Evolutionary conservation across 768 basidiomycete species (phyloP).

Genomic region (Boletus pseudo-olivaceus): DNA sequence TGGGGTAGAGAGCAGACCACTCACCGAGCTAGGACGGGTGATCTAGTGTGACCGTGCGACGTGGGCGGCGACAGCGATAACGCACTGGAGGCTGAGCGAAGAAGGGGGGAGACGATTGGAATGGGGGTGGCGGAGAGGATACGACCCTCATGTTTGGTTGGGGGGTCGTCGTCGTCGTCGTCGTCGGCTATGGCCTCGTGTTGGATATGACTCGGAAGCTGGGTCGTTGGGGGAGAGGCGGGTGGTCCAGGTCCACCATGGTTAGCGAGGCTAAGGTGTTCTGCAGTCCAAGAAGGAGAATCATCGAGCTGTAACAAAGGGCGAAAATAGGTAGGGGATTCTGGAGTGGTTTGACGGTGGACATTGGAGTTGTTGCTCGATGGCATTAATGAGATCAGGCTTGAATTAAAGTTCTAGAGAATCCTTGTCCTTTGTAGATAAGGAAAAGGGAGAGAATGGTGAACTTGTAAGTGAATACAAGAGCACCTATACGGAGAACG

Average conservation of each 20-base stretch:
- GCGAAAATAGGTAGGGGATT: slow-evolving; percentile 21
- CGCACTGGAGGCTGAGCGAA: slow-evolving; percentile 7
- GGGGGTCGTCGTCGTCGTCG: slow-evolving; percentile 23
- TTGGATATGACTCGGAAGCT: slow-evolving; percentile 10
- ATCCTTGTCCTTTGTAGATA: slow-evolving; percentile 22
- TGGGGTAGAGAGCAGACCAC: not conserved
- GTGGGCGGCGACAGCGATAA: slow-evolving; percentile 14
- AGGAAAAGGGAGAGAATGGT: slow-evolving; percentile 6
- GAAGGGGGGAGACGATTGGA: slow-evolving; percentile 9
- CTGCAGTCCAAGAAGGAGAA: slow-evolving; percentile 21
- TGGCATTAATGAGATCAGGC: slow-evolving; percentile 28
- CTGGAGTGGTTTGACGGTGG: slow-evolving; percentile 16
- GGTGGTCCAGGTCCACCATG: slow-evolving; percentile 5
- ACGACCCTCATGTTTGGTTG: slow-evolving; percentile 28
- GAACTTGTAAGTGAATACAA: slow-evolving; percentile 35
- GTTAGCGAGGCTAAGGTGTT: slow-evolving; percentile 5
- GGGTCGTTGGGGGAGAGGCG: slow-evolving; percentile 6
- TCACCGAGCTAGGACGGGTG: slow-evolving; percentile 32
- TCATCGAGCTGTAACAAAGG: slow-evolving; percentile 33
- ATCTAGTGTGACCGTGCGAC: slow-evolving; percentile 27
- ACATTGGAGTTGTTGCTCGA: slow-evolving; percentile 26
- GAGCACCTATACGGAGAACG: slow-evolving; percentile 17
- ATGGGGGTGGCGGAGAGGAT: slow-evolving; percentile 14
- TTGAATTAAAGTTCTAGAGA: slow-evolving; percentile 13
- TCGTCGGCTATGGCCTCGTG: slow-evolving; percentile 9